Percentiles rank a stretch among this genome's conserved stretches.
These are phyloP conservation scores for Hyparrhenia diplandra DNA, from an alignment of 176 grass and related monocot species.

Conservation along the genomic window DNA sequence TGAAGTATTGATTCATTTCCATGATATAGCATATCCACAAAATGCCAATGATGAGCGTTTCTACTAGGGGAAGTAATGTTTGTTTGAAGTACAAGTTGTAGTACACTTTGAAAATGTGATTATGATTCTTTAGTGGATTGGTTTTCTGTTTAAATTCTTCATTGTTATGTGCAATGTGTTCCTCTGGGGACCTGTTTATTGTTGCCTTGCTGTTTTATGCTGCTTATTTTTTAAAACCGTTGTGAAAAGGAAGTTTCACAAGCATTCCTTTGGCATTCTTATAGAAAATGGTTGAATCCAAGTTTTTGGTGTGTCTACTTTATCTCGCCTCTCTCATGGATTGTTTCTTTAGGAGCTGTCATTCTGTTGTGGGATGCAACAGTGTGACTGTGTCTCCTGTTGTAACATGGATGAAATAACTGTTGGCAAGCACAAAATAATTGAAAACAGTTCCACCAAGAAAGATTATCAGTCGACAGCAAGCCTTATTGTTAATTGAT, in stretches of 20 bases:
- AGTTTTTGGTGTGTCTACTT: neutral
- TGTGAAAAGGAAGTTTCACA: neutral
- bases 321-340: neutral
- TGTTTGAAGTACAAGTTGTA: neutral
- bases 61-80: neutral
- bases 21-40: neutral
- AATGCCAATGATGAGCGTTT: neutral
- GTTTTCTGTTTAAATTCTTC: neutral
- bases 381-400: neutral
- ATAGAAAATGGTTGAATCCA: neutral
- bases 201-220: neutral
- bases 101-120: neutral
- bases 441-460: neutral
- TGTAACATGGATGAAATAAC: neutral
- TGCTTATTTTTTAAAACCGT: neutral
- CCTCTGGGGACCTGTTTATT: neutral
- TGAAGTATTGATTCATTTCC: conserved; percentile 3
- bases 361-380: neutral
- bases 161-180: neutral
- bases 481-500: neutral
- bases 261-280: neutral
- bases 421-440: neutral
- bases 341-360: neutral
- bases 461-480: neutral
- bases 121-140: conserved; percentile 3